Evolutionary conservation across 495 filamentous ascomycete genomes (phyloP).

Genomic region (Lophiotrema nucula): DNA sequence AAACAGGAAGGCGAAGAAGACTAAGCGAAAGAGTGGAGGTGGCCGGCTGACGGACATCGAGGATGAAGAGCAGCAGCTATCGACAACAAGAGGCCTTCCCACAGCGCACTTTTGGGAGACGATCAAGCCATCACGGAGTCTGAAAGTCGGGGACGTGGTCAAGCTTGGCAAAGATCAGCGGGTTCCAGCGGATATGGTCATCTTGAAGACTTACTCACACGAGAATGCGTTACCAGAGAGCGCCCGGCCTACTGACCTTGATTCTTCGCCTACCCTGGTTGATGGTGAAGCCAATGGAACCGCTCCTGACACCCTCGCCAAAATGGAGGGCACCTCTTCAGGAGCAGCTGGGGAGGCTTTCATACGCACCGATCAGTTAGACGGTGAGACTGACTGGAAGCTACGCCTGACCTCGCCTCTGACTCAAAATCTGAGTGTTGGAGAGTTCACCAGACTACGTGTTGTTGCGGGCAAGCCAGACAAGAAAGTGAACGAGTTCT

Average conservation of each 20-base stretch:
- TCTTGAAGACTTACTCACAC: conserved; percentile 76
- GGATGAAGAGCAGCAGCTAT: conserved; percentile 44
- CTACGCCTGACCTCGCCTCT: conserved; percentile 80
- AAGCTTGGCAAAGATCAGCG: conserved; percentile 88
- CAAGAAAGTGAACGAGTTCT: conserved; percentile 88
- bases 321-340: background rate
- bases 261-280: conserved; percentile 41
- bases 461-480: conserved; percentile 86
- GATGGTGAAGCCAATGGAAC: conserved; percentile 38
- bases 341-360: conserved; percentile 78
- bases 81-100: conserved; percentile 40
- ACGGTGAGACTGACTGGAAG: conserved; percentile 99
- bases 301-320: background rate
- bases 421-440: conserved; percentile 68
- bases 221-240: conserved; percentile 49
- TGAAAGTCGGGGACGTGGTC: conserved; percentile 92
- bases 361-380: conserved; percentile 94
- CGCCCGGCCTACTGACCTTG: conserved; percentile 33
- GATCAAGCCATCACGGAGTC: conserved; percentile 76
- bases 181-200: conserved; percentile 90
- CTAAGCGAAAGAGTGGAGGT: conserved; percentile 24
- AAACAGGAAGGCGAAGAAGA: conserved; percentile 20
- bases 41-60: conserved; percentile 42
- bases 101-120: conserved; percentile 58
- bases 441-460: conserved; percentile 68